Evolutionary conservation across 176 grass and related monocot genomes (phyloP).

Genomic region (Oryza officinalis): DNA sequence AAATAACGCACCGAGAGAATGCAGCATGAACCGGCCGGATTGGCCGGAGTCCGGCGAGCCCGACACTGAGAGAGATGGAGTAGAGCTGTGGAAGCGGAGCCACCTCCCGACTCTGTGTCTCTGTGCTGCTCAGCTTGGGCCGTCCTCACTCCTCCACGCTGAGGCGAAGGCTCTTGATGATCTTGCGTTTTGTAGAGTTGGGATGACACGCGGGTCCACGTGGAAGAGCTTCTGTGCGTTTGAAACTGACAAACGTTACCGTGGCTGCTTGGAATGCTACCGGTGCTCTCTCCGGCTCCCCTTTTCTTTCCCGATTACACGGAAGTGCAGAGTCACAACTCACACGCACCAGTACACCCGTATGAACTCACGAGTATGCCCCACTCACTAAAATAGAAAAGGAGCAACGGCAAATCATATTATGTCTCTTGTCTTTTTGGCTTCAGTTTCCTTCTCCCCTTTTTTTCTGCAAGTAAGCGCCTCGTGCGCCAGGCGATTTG

Average conservation of each 20-base stretch:
- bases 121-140: neutral
- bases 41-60: neutral
- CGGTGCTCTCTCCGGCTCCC: too few species aligned
- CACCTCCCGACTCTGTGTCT: too few species aligned
- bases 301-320: neutral
- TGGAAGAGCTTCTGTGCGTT: neutral
- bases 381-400: too few species aligned
- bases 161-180: neutral
- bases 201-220: neutral
- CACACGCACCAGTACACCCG: too few species aligned
- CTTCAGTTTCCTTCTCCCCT: neutral
- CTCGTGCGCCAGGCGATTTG: neutral
- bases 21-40: neutral
- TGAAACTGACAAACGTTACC: neutral
- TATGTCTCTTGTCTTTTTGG: neutral
- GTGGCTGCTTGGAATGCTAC: neutral
- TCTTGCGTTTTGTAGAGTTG: neutral
- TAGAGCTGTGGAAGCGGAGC: neutral
- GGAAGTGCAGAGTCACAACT: neutral
- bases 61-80: neutral
- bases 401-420: too few species aligned
- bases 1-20: neutral
- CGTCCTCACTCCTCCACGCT: too few species aligned
- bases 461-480: neutral
- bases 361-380: too few species aligned